Evolutionary conservation across 352 stramenopile genomes (phyloP).

Genomic region (Pythium coloratum): DNA sequence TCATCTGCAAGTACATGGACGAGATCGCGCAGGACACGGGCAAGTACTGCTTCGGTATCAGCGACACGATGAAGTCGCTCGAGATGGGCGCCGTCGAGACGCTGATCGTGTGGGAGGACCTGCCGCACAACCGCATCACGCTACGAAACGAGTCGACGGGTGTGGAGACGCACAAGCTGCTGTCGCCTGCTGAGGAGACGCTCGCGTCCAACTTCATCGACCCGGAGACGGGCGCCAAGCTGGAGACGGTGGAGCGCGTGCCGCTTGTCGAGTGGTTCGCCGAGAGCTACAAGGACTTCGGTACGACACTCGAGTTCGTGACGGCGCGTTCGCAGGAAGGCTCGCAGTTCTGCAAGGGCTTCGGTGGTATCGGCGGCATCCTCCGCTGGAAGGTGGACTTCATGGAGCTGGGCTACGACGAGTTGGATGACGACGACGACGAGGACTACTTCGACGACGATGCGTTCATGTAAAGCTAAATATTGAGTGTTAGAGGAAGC

Average conservation of each 20-base stretch:
- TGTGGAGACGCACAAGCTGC: slow-evolving; percentile 80
- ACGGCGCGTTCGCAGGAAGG: slow-evolving; percentile 98
- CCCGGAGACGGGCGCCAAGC: slow-evolving; percentile 92
- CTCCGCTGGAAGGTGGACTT: slow-evolving; percentile 99
- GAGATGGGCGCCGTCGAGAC: slow-evolving; percentile 99
- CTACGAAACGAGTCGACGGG: slow-evolving; percentile 94
- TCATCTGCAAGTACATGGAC: slow-evolving; percentile 99
- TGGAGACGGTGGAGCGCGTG: slow-evolving; percentile 97
- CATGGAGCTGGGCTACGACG: slow-evolving; percentile 95
- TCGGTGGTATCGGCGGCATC: slow-evolving; percentile 99
- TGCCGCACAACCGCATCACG: slow-evolving; percentile 94
- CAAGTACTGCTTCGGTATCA: slow-evolving; percentile 99
- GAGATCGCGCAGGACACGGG: slow-evolving; percentile 98
- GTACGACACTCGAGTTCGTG: slow-evolving; percentile 98
- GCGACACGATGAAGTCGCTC: slow-evolving; percentile 98
- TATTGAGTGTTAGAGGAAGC: slow-evolving; percentile 29
- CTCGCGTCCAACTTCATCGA: slow-evolving; percentile 97
- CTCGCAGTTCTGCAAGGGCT: slow-evolving; percentile 99
- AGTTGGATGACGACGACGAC: slow-evolving; percentile 86
- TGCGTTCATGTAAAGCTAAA: slow-evolving; percentile 83
- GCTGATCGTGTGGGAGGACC: slow-evolving; percentile 99
- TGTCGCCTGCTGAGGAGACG: slow-evolving; percentile 87
- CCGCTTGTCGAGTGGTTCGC: slow-evolving; percentile 99
- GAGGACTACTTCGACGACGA: slow-evolving; percentile 88
- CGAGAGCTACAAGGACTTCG: slow-evolving; percentile 99